Conservation (phyloP, 768 basidiomycete species). For the Tubosaeta sp. region DNA sequence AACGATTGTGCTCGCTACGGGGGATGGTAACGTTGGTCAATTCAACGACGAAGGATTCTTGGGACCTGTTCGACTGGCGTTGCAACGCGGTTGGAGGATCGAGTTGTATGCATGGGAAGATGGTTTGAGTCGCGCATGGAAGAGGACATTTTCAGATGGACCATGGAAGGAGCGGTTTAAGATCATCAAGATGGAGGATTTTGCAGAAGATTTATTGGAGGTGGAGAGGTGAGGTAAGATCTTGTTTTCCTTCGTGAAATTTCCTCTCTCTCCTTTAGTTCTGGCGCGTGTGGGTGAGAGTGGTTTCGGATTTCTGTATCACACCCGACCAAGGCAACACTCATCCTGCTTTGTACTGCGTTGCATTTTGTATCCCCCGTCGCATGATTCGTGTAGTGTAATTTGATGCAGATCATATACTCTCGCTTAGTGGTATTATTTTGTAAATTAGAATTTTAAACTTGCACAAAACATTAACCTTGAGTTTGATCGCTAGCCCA, state of each 20-base stretch:
- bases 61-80: slow-evolving; percentile 79
- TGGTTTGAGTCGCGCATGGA: slow-evolving; percentile 76
- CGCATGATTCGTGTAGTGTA: slow-evolving; percentile 1
- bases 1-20: slow-evolving; percentile 89
- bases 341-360: slow-evolving; percentile 1
- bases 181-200: slow-evolving; percentile 64
- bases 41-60: slow-evolving; percentile 93
- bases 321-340: not conserved
- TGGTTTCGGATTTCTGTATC: not conserved
- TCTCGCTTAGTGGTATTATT: not conserved
- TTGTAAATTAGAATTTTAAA: not conserved
- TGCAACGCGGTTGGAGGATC: slow-evolving; percentile 91
- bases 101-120: slow-evolving; percentile 92
- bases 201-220: slow-evolving; percentile 56
- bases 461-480: too few species aligned
- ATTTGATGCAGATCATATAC: not conserved
- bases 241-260: not conserved
- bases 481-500: too few species aligned
- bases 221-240: slow-evolving; percentile 23
- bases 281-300: not conserved
- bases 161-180: slow-evolving; percentile 41
- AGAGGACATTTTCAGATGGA: slow-evolving; percentile 60
- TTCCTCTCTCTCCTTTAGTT: not conserved
- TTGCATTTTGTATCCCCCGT: slow-evolving; percentile 7
- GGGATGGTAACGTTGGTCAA: slow-evolving; percentile 89